Evolutionary conservation across 1,284 basidiomycete genomes (phyloP), one percentile per base, ranked within the genome.

Genomic region (Phylloporus gajari): DNA sequence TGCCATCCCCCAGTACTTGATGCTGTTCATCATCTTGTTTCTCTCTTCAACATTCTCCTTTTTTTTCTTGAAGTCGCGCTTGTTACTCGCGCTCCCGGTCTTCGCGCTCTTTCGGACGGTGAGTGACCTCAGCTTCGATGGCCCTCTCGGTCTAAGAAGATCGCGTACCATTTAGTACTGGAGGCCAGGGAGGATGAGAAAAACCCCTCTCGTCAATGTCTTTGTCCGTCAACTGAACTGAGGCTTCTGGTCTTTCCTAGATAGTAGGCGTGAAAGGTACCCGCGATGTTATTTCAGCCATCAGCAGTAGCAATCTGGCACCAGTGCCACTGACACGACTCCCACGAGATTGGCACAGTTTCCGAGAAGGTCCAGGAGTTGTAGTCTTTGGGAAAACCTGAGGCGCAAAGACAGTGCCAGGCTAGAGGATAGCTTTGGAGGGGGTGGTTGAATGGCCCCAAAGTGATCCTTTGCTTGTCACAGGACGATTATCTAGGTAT

Each of bases 111-210:
- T 88, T 90, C 64, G 94, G 80, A 46, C 92, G 86, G 70, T 91
- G 85, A 9, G 90, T 88, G 58, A 94, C 93, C 79, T 94, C 92
- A 21, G 86, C 86, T 81, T 94, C 91, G 30, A 94, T 93, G 13
- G 91, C 91, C 75, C 85, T 90, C 59, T 90, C 89, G 65, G 94
- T 94, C 91, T 92, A 63, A 27, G 17, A 23, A 12, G 13, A 27
- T n/a, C 25, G 6, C 12, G 23, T 32, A 56, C 70, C 51, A 38
- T 63, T 71, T 61, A 72, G 68, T 46, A 66, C 32, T 42, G 30
- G 38, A 63, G 23, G 25, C 23, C 32, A 46, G 8, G 8, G 27
- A 63, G 44, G 64, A 44, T 64, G 42, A 71, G 23, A 70, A 62
- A 83, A 27, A 75, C 92, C 92, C 83, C 90, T 84, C 62, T 91